Evolutionary conservation across 139 green algal species (phyloP), one percentile per base, ranked within the genome.

Genomic region (Pleodorina starrii): DNA sequence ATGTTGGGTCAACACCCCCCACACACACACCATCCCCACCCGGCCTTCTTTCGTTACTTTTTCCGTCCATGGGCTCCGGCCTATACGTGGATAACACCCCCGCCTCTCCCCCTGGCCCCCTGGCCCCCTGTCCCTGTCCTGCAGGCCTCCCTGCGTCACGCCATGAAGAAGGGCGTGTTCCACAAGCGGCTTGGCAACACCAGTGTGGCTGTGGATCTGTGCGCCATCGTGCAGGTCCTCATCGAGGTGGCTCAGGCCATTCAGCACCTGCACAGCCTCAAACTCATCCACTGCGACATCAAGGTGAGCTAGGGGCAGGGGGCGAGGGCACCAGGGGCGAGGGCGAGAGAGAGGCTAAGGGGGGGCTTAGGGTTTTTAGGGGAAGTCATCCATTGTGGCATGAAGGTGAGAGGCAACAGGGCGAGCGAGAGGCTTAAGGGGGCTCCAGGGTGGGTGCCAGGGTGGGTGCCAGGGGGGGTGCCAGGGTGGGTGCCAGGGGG

Each of bases 281-380:
- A 95, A 90, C 92, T 95, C 78, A 92, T 95, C 72, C 93, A 95
- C 90, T 95, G 93, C 73, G 93, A 95, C 88, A 94, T 95, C 93
- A 95, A 95, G 91, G 80, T 81, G 57, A 12, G 85, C 32, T 2
- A 50, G 14, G 27, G 43, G 82, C 27, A 12, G 7, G n/a, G 4
- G 23, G 43, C 60, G 12, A 44, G n/a, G 44, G 29, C 0, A n/a
- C n/a, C 11, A 25, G 74, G 44, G 38, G 44, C 17, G n/a, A 77
- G 36, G 16, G 69, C 29, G 59, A 16, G 57, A 32, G 63, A n/a
- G n/a, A n/a, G n/a, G n/a, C 12, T 29, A n/a, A 69, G 57, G 57
- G 12, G 17, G 48, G 48, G 48, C 12, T 57, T 57, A 57, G 48
- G 48, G 48, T 57, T n/a, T n/a, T n/a, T n/a, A n/a, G n/a, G n/a